These are phyloP conservation scores for Kodamaea laetipori DNA, from an alignment of 805 yeast species.

Conservation along the genomic window DNA sequence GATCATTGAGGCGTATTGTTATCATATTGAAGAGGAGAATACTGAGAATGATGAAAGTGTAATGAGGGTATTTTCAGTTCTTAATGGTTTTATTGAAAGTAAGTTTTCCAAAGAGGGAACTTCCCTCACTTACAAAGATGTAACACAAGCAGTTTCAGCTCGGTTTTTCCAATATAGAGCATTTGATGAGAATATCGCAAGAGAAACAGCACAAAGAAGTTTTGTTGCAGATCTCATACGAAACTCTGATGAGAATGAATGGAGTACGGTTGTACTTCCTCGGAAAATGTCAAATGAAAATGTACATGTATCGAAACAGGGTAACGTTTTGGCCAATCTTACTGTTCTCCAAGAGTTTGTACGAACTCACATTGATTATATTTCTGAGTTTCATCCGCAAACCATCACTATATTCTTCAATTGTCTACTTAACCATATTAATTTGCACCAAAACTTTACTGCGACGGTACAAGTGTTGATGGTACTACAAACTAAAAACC, in stretches of 20 bases:
- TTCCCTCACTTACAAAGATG: conserved; percentile 27
- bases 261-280: conserved; percentile 18
- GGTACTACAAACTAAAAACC: conserved; percentile 20
- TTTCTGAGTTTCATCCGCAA: conserved; percentile 8
- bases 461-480: conserved; percentile 28
- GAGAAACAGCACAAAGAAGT: conserved; percentile 9
- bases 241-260: conserved; percentile 17
- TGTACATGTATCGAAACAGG: conserved; percentile 27
- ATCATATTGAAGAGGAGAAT: conserved; percentile 11
- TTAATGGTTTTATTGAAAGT: conserved; percentile 26
- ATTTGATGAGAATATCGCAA: conserved; percentile 28
- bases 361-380: conserved; percentile 25
- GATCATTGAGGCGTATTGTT: conserved; percentile 40
- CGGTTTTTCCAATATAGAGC: conserved; percentile 29
- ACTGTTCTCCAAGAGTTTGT: conserved; percentile 26
- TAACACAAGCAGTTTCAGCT: conserved; percentile 31
- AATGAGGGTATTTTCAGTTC: conserved; percentile 33
- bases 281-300: conserved; percentile 28
- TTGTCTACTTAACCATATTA: conserved; percentile 39
- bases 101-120: conserved; percentile 15
- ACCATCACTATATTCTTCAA: conserved; percentile 33
- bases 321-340: conserved; percentile 37
- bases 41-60: conserved; percentile 26
- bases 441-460: conserved; percentile 36
- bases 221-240: conserved; percentile 15